Percentiles rank a stretch among this genome's conserved stretches.
phyloP scores from a whole-genome alignment of 441 rosid species.

The Sinapis alba region DNA sequence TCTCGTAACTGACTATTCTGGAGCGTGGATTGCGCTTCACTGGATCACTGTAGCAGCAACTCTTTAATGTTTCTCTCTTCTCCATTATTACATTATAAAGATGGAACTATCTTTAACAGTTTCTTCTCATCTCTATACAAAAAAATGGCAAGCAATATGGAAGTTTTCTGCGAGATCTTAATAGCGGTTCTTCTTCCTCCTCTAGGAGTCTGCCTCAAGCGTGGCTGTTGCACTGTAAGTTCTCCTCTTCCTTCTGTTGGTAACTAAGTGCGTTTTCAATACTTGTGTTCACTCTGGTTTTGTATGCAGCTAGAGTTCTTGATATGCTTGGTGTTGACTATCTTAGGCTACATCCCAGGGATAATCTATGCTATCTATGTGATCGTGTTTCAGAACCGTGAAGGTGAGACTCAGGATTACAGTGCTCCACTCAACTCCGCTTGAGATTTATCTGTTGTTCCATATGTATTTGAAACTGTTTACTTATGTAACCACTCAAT shows the following conservation, averaged over 20 bases:
- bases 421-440: conserved; percentile 30
- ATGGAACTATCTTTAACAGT: background rate
- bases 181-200: conserved; percentile 88
- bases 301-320: conserved; percentile 25
- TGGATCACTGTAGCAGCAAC: conserved; percentile 4
- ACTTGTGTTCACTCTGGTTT: background rate
- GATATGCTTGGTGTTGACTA: conserved; percentile 24
- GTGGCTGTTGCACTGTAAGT: conserved; percentile 79
- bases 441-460: conserved; percentile 7
- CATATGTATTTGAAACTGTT: conserved; percentile 1
- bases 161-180: conserved; percentile 70
- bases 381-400: conserved; percentile 30
- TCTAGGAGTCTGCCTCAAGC: conserved; percentile 77
- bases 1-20: background rate
- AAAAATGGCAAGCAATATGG: conserved; percentile 62
- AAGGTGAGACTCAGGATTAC: conserved; percentile 11
- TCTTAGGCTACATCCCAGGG: conserved; percentile 32
- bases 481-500: conserved; percentile 9
- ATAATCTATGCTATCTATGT: conserved; percentile 28
- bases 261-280: background rate
- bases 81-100: background rate
- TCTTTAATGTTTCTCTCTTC: background rate
- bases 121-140: background rate
- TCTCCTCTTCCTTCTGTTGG: background rate
- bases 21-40: conserved; percentile 21